These are phyloP conservation scores for Euphrasia arctica DNA, from an alignment of 305 asterid genomes.

Conservation along the genomic window DNA sequence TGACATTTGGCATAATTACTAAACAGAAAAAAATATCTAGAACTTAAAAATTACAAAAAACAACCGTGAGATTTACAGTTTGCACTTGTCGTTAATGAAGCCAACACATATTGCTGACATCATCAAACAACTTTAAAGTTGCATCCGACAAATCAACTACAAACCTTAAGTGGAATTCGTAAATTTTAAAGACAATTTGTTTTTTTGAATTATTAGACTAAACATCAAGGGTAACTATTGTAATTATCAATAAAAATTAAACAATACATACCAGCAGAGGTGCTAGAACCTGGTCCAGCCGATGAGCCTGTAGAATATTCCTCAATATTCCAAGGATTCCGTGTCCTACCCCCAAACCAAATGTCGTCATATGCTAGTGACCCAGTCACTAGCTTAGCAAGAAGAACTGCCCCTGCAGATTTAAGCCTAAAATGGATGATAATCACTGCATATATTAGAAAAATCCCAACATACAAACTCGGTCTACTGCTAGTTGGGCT, in stretches of 20 bases:
- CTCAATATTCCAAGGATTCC: constrained; percentile 97
- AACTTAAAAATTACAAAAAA: too few relatives aligned
- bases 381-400: constrained; percentile 82
- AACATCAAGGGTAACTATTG: neutral
- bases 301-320: constrained; percentile 93
- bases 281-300: constrained; percentile 89
- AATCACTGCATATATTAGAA: neutral
- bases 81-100: neutral
- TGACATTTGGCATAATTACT: neutral
- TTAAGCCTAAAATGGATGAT: constrained; percentile 48
- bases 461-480: constrained; percentile 1
- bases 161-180: neutral
- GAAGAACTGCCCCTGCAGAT: constrained; percentile 85
- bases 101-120: neutral
- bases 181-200: neutral
- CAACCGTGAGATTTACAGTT: neutral
- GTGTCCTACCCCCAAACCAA: constrained; percentile 95
- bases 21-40: too few relatives aligned
- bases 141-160: neutral
- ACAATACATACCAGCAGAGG: constrained; percentile 69
- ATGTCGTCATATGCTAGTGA: constrained; percentile 92
- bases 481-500: neutral
- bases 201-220: neutral
- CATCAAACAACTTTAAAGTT: neutral
- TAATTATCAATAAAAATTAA: neutral